phyloP scores from a whole-genome alignment of 192 early-diverging fungal genomes.

The Mortierella hygrophila region DNA sequence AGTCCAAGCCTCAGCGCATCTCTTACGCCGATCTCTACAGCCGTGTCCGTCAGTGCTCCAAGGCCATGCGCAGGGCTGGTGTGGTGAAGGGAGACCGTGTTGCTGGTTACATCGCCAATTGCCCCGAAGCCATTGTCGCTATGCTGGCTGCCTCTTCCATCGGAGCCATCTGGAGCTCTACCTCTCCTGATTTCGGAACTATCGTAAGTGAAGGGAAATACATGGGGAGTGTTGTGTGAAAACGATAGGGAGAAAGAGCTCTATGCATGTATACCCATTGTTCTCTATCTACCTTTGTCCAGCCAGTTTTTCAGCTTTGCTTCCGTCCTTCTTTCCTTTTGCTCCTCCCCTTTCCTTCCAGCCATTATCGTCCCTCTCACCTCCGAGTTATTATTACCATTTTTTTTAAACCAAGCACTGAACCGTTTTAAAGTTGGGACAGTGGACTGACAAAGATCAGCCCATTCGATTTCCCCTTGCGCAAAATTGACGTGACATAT shows the following conservation, averaged over 20 bases:
- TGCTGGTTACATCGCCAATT: conserved; percentile 92
- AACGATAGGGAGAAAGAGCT: neutral
- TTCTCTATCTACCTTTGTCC: neutral
- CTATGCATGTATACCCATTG: too few species aligned
- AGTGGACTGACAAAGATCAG: neutral
- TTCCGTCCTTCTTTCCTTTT: neutral
- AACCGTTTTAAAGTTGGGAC: neutral
- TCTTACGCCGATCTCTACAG: conserved; percentile 82
- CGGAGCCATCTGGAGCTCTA: conserved; percentile 95
- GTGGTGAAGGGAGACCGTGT: conserved; percentile 87
- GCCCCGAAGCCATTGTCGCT: conserved; percentile 82
- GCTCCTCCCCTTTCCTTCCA: neutral
- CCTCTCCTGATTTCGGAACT: conserved; percentile 95
- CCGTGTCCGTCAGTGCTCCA: conserved; percentile 76
- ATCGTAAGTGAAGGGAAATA: conserved; percentile 63
- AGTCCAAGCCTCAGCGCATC: conserved; percentile 38
- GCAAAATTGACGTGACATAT: neutral
- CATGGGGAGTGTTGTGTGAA: neutral
- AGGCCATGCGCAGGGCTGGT: conserved; percentile 79
- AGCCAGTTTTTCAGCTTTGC: neutral
- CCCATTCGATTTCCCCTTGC: neutral
- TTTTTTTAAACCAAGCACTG: neutral
- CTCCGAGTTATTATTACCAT: neutral
- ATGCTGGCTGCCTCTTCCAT: conserved; percentile 85
- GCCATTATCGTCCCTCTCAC: neutral